Base-by-base conservation (phyloP, 441 rosid species). In the Gossypium trilobum region DNA sequence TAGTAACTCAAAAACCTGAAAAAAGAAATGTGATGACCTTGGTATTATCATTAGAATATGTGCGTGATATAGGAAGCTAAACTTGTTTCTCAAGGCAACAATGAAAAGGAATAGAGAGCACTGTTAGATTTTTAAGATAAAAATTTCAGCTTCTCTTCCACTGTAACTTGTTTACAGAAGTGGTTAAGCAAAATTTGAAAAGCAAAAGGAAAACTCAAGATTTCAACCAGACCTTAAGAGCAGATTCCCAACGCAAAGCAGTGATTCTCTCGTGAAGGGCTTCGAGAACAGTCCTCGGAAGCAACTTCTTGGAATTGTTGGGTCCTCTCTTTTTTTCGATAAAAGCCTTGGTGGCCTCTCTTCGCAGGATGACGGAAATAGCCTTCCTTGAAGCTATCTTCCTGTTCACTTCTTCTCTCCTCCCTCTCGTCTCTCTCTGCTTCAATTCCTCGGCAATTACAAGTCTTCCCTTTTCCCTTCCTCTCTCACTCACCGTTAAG, bases 161-260 rank as follows among this genome's bases (percentile, higher is more conserved):
- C 13, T 29, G 5, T 60, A 17, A 59, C 65, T 59, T 59, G 42
- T 8, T 39, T 62, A 63, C 14, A 36, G 14, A 25, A 63, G 4
- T 63, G 25, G 51, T 55, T 19, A 55, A 55, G 59, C 59, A 39
- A 8, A 39, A 39, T 39, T 39, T 8, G 13, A 8, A 39, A 16
- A 39, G 19, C 48, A 60, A 72, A 8, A 19, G 8, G n/a, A 29
- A 68, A 50, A 17, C 3, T 19, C 60, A 55, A 14, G 44, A 62
- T 69, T 22, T 20, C 19, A 20, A 67, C 4, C 23, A 0, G 0
- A 88, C 98, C 91, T 85, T 85, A 68, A 93, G 96, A 74, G 97
- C 94, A 70, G 98, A 93, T 61, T 87, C 90, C 98, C 98, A 93
- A 0, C 94, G 91, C 76, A 88, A 77, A 73, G 94, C 96, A 8